phyloP scores from a whole-genome alignment of 495 filamentous ascomycete genomes.

The Penicillium manginii region DNA sequence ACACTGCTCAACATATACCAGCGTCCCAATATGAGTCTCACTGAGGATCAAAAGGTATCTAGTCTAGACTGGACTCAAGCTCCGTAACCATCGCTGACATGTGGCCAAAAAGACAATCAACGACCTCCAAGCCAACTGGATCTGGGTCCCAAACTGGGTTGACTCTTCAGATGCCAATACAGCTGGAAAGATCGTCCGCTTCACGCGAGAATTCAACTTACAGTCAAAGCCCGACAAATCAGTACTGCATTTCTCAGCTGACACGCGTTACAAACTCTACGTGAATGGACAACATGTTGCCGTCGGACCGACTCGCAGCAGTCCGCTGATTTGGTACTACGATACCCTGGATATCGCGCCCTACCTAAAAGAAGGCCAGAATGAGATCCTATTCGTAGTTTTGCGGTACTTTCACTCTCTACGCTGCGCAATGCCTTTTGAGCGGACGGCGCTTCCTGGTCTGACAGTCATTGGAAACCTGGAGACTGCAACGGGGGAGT shows the following conservation, averaged over 20 bases:
- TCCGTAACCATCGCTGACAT: background rate
- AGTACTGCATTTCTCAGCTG: slow-evolving; percentile 40
- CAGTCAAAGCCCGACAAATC: slow-evolving; percentile 9
- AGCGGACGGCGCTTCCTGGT: slow-evolving; percentile 35
- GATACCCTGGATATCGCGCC: slow-evolving; percentile 41
- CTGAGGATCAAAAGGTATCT: background rate
- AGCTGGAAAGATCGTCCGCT: slow-evolving; percentile 35
- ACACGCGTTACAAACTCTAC: slow-evolving; percentile 44
- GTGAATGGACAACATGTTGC: slow-evolving; percentile 39
- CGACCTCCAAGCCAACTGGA: slow-evolving; percentile 40
- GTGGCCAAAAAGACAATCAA: slow-evolving; percentile 30
- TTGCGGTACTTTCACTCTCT: slow-evolving; percentile 36
- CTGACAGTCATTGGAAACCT: slow-evolving; percentile 37
- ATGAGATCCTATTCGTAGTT: slow-evolving; percentile 36
- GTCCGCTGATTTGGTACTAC: slow-evolving; percentile 44
- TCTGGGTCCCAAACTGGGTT: slow-evolving; percentile 41
- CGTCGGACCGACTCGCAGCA: slow-evolving; percentile 38
- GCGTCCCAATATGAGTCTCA: background rate
- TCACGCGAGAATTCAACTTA: slow-evolving; percentile 29
- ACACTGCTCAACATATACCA: no score
- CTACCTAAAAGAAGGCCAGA: slow-evolving; percentile 29
- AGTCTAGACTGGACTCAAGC: no score
- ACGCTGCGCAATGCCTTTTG: slow-evolving; percentile 40
- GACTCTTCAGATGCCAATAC: slow-evolving; percentile 35
- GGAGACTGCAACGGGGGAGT: slow-evolving; percentile 14